Evolutionary conservation across 1,139 yeast genomes (phyloP).

Genomic region (Pichia sp.): DNA sequence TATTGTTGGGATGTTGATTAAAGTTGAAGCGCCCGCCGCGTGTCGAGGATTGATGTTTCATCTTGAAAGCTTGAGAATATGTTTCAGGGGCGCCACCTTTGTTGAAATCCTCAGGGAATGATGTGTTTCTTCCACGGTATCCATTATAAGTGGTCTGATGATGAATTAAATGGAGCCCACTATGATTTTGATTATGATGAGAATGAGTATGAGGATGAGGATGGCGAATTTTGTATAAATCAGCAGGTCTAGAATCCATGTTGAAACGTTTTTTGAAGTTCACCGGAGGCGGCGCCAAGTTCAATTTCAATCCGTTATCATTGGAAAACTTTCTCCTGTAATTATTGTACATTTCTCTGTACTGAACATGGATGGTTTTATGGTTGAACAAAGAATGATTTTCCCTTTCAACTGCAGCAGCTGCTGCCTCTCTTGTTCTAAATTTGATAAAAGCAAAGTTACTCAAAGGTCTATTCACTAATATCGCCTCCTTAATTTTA

Average conservation of each 20-base stretch:
- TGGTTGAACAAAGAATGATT: slow-evolving; percentile 69
- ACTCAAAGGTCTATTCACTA: slow-evolving; percentile 44
- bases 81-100: slow-evolving; percentile 4
- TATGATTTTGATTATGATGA: too few species aligned
- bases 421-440: slow-evolving; percentile 63
- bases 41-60: slow-evolving; percentile 3
- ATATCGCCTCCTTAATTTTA: slow-evolving; percentile 40
- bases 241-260: not conserved
- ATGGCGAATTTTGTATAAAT: not conserved
- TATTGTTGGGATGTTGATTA: not conserved
- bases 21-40: slow-evolving; percentile 1
- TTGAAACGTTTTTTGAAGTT: slow-evolving; percentile 32
- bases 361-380: slow-evolving; percentile 78
- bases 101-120: slow-evolving; percentile 3
- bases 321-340: slow-evolving; percentile 22
- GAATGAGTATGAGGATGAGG: too few species aligned
- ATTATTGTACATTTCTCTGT: slow-evolving; percentile 51
- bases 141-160: not conserved
- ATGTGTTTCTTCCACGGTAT: slow-evolving; percentile 2
- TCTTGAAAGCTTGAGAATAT: slow-evolving; percentile 9
- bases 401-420: slow-evolving; percentile 74
- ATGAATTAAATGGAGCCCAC: too few species aligned
- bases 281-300: slow-evolving; percentile 71
- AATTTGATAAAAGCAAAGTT: slow-evolving; percentile 71
- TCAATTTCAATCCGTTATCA: slow-evolving; percentile 33